A percentile compares a stretch with the other conserved stretches of the same genome.
Evolutionary conservation across 805 yeast genomes (phyloP).

Genomic region (Candida piceae): DNA sequence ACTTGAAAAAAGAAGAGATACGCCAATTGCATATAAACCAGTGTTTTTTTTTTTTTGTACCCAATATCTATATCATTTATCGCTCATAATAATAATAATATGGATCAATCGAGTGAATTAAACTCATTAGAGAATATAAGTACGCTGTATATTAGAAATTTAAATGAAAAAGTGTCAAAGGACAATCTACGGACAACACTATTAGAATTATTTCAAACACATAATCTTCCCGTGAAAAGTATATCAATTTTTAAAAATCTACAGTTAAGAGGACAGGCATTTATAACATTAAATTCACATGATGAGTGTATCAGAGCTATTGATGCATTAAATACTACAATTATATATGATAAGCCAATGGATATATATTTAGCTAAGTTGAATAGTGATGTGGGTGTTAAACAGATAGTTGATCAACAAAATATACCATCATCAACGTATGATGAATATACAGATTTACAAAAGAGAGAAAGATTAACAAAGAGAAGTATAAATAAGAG

Average conservation of each 20-base stretch:
- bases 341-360: constrained; percentile 44
- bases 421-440: constrained; percentile 8
- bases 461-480: constrained; percentile 19
- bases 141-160: constrained; percentile 59
- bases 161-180: constrained; percentile 63
- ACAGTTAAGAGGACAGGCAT: constrained; percentile 80
- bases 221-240: constrained; percentile 38
- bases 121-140: constrained; percentile 11
- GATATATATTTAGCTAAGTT: constrained; percentile 38
- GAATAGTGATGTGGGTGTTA: constrained; percentile 37
- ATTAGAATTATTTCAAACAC: constrained; percentile 39
- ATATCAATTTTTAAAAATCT: constrained; percentile 56
- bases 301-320: constrained; percentile 43
- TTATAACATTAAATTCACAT: constrained; percentile 47
- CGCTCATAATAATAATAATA: too few species aligned
- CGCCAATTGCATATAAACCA: too few species aligned
- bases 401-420: constrained; percentile 3
- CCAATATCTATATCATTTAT: too few species aligned
- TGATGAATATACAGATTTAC: constrained; percentile 17
- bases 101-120: constrained; percentile 1
- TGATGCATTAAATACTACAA: constrained; percentile 34
- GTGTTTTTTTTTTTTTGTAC: too few species aligned
- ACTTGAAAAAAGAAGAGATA: too few species aligned
- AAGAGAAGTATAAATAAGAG: constrained; percentile 17
- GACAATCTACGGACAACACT: constrained; percentile 45